Base-by-base conservation (phyloP, 805 yeast genomes). In the Clavispora vitiphila region DNA sequence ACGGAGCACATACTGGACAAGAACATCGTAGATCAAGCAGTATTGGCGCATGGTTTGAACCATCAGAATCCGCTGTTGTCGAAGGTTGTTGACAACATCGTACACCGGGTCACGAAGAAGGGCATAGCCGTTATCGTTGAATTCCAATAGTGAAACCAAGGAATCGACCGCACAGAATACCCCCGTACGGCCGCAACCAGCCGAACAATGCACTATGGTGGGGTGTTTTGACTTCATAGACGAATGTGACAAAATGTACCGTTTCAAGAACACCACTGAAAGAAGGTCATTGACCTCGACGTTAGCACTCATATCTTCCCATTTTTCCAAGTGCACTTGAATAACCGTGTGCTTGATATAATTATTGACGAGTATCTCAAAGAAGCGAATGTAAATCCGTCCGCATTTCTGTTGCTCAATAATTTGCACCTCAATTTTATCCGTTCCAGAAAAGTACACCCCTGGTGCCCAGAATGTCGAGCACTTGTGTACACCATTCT, bases 161-260 rank as follows among this genome's bases (percentile, higher is more conserved):
- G 82, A 71, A 55, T 86, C 95, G 18, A 84, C 64, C 1, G 88
- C 78, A 47, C 89, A 79, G 56, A 82, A 83, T 21, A 50, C 54
- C 0, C 99, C 99, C 0, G 98, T 88, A 39, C 99, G 71, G 14
- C 99, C 99, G 57, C 96, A 88, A 0, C 99, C 99, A 1, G 98
- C 98, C 3, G 96, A 87, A 57, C 99, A 91, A 63, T 91, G 98
- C 6, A 47, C 42, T 22, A 46, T 35, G 0, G 51, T 45, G 86
- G 35, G 88, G 58, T 32, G 43, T 2, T 30, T 35, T 5, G 54
- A 47, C 16, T 42, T 45, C 7, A 15, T 15, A 3, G 19, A 15
- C 3, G 40, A 39, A 1, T 27, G 16, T 23, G 35, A 36, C 27
- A 51, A 49, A 7, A 54, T 45, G 40, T 44, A 50, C 36, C 41